Percentiles rank a stretch among this genome's conserved stretches.
These are phyloP conservation scores for Micromonas commoda DNA, from an alignment of 139 green algal species.

Conservation along the genomic window DNA sequence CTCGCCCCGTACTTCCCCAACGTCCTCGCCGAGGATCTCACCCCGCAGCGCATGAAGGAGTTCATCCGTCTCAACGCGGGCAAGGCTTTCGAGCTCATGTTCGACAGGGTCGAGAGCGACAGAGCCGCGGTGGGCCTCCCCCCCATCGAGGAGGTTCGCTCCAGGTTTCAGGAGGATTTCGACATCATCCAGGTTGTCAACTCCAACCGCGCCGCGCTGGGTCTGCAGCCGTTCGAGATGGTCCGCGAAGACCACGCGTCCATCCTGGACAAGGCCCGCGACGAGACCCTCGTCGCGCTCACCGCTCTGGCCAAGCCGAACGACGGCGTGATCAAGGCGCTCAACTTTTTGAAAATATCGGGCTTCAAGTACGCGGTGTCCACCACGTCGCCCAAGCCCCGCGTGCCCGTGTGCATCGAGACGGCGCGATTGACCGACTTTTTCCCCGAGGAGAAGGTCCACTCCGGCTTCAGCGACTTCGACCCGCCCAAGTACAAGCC, in stretches of 20 bases:
- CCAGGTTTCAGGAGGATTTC: background rate
- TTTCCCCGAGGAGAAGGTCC: slow-evolving; percentile 16
- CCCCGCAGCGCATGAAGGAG: background rate
- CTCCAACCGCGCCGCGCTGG: background rate
- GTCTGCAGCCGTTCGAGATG: background rate
- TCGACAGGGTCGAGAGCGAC: slow-evolving; percentile 1
- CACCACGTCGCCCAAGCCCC: slow-evolving; percentile 3
- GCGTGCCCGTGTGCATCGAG: background rate
- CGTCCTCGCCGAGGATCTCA: slow-evolving; percentile 7
- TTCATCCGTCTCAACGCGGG: slow-evolving; percentile 11
- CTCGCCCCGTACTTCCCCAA: slow-evolving; percentile 5
- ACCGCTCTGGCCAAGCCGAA: background rate
- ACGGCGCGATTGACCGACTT: background rate
- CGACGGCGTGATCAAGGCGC: slow-evolving; percentile 1
- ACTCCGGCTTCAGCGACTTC: slow-evolving; percentile 10
- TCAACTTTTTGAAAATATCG: background rate
- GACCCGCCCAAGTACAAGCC: slow-evolving; percentile 8
- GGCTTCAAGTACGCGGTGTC: slow-evolving; percentile 9
- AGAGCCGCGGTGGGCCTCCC: background rate
- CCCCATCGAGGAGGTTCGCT: background rate
- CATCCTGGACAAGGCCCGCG: background rate
- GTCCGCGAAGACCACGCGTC: background rate
- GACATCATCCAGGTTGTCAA: background rate
- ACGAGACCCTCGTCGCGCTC: slow-evolving; percentile 6
- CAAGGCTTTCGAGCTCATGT: slow-evolving; percentile 14